Evolutionary conservation across 768 basidiomycete species (phyloP), one percentile per base, ranked within the genome.

Genomic region (Coprinopsis cinerea): DNA sequence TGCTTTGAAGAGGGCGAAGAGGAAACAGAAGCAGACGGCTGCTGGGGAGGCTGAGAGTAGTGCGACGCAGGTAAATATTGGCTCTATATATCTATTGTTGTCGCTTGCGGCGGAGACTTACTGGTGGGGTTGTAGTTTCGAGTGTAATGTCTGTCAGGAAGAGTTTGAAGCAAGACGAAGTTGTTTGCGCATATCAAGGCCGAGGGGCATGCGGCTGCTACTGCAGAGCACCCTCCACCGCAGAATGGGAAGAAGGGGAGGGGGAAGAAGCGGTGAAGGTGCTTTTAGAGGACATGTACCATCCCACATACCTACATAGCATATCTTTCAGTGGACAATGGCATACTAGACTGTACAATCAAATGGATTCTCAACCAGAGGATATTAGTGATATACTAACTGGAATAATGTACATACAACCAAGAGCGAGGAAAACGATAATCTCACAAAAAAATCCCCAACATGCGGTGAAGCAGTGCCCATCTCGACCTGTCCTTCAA

Each of bases 161-260:
- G 36, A 55, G 1, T 93, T 92, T 59, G 59, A 2, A 88, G 81
- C 60, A 81, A 79, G 55, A 88, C 86, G 1, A 85, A 81, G 57
- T 64, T 92, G 11, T 93, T 93, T 57, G 66, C 64, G 24, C 90
- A 93, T 60, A 76, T 93, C 54, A 76, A 73, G 20, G 74, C 79
- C 23, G 75, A 79, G 10, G 87, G 84, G 1, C 90, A 93, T 64
- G 87, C 88, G 5, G 61, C 74, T 22, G 81, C 78, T 27, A 58
- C 58, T 25, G 54, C 68, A 23, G 36, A n/a, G n/a, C n/a, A 39
- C 5, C 18, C 23, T 23, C 18, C 7, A 13, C n/a, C 26, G 4
- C 53, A 55, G 22, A 55, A 51, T 32, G 55, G 48, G 32, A 57
- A 53, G 45, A 44, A 42, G 48, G 58, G 51, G 48, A 55, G 48